phyloP scores from a whole-genome alignment of 331 rosid genomes.

The Malus hybrid region DNA sequence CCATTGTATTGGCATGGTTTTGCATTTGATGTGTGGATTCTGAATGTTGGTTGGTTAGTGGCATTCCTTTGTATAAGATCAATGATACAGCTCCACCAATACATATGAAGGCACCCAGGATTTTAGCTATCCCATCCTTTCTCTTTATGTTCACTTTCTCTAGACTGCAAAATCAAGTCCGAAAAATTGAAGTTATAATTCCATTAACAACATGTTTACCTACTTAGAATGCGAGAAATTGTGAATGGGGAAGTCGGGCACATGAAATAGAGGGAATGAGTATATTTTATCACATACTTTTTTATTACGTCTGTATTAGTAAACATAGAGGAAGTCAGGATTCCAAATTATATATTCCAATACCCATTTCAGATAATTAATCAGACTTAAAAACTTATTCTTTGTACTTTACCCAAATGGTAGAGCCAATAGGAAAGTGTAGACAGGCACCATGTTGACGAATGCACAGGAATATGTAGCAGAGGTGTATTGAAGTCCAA shows the following conservation, averaged over 20 bases:
- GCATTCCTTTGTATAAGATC: conserved; percentile 61
- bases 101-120: conserved; percentile 53
- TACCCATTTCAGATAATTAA: background rate
- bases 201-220: background rate
- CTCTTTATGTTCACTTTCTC: conserved; percentile 61
- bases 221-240: background rate
- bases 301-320: too few relatives aligned
- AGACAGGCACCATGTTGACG: conserved; percentile 69
- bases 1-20: background rate
- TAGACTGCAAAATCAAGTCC: conserved; percentile 34
- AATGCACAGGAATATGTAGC: conserved; percentile 78
- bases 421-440: conserved; percentile 71
- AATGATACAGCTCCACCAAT: conserved; percentile 56
- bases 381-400: background rate
- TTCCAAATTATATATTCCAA: background rate
- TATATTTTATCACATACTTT: background rate
- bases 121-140: conserved; percentile 61
- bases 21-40: conserved; percentile 1
- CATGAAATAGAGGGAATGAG: background rate
- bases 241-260: conserved; percentile 43
- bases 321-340: too few relatives aligned
- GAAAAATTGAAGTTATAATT: background rate
- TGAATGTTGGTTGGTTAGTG: conserved; percentile 33
- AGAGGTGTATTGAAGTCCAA: conserved; percentile 68
- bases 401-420: conserved; percentile 58